Base-by-base conservation (phyloP, 441 rosid genomes). In the Corymbia citriodora region DNA sequence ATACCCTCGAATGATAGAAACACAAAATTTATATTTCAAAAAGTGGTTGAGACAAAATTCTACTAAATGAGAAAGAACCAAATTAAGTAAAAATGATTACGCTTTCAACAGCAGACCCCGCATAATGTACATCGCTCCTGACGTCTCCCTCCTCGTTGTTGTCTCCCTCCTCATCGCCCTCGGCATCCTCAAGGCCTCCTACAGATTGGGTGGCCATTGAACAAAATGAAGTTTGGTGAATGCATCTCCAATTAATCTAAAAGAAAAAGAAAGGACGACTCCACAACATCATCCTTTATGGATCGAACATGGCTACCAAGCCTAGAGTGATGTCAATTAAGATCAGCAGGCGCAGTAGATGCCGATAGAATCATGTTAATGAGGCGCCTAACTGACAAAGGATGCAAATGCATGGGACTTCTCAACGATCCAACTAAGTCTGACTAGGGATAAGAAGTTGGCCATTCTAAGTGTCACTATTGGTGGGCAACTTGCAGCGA, bases 71-170 rank as follows among this genome's bases (percentile, higher is more conserved):
- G 74, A 68, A 55, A 68, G 63, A 68, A 68, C 10, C 45, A 68
- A 68, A 68, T 68, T 17, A 68, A 68, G 79, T 68, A 68, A 68
- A 68, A 4, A 33, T 68, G 79, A 68, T 4, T 96, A 98, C 92
- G 89, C 96, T 36, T 94, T 96, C 91, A 96, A 96, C 92, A 96
- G 94, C 89, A 94, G 97, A 54, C 99, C 99, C 40, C 99, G 98
- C 45, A 93, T 96, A 74, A 96, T 96, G 93, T 99, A 98, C 97
- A 97, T 98, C 95, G 95, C 95, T 33, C 96, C 96, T 16, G 99
- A 99, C 88, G 92, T 16, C 45, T 68, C 79, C 11, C 21, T 68
- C 33, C 33, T 33, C 33, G 33, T 33, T 33, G 33, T 33, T 33
- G 33, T 33, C 33, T 33, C 33, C 33, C 33, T 33, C 53, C 99